Base-by-base conservation (phyloP, 495 filamentous ascomycete species). In the Hypoxylon rickii region DNA sequence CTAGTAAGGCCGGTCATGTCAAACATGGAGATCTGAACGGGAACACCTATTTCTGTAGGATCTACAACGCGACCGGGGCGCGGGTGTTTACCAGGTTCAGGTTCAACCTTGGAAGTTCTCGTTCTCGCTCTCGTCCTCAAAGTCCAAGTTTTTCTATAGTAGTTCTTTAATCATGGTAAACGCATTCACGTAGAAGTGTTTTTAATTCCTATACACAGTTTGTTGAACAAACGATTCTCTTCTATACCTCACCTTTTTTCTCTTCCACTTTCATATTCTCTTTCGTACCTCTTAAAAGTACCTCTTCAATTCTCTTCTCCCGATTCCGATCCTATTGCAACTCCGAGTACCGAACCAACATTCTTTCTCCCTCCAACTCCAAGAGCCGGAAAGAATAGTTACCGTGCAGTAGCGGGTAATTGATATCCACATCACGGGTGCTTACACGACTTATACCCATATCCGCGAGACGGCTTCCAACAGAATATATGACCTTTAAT, bases 301-400 rank as follows among this genome's bases (percentile, higher is more conserved):
- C 20, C 3, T 7, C 11, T 20, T 50, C 16, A 12, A 36, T 47
- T 58, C 11, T 15, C 17, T 33, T 29, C 4, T 29, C 24, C 24
- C 24, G 4, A 29, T 29, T 4, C 4, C 10, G 10, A 10, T 29
- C 18, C 47, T 17, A 15, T 48, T n/a, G n/a, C n/a, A n/a, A n/a
- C n/a, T n/a, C n/a, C n/a, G n/a, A n/a, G n/a, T n/a, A n/a, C n/a
- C n/a, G n/a, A n/a, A n/a, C n/a, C n/a, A n/a, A n/a, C n/a, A n/a
- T n/a, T n/a, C n/a, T 47, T 48, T 39, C 15, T 40, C 44, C 37
- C n/a, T 37, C 47, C 19, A 19, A 47, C 19, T 51, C 36, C 32
- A 26, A 50, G 29, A 45, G 57, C 36, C 57, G 57, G 51, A 55
- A 44, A 44, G 16, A 38, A 50, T 31, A 17, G 24, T 61, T 61